Evolutionary conservation across 129 eudicot species (phyloP).

Genomic region (Glebionis coronaria): DNA sequence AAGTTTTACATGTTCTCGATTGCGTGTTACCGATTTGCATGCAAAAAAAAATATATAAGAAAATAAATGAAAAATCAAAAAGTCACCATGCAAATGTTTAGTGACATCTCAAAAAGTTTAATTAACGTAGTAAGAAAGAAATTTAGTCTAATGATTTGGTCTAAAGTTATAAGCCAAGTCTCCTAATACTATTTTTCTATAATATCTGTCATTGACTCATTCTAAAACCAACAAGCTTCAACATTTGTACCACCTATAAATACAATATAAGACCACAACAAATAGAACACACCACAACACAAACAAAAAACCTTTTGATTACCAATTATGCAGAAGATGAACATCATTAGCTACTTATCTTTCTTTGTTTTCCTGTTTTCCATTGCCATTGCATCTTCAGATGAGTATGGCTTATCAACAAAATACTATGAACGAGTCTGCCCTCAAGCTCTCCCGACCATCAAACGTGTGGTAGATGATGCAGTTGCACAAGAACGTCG

Average conservation of each 20-base stretch:
- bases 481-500: conserved; percentile 47
- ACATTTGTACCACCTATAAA: neutral
- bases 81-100: too few species aligned
- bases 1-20: too few species aligned
- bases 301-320: neutral
- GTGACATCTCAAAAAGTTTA: too few species aligned
- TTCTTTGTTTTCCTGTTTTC: conserved; percentile 15
- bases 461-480: conserved; percentile 41
- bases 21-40: too few species aligned
- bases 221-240: conserved; percentile 6
- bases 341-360: neutral
- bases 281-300: neutral
- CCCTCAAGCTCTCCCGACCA: conserved; percentile 45
- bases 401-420: conserved; percentile 19
- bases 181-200: neutral
- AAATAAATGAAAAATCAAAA: too few species aligned
- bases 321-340: conserved; percentile 11
- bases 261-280: neutral
- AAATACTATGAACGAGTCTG: conserved; percentile 37
- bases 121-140: too few species aligned
- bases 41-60: too few species aligned
- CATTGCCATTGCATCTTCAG: neutral
- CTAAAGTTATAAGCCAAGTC: conserved; percentile 13
- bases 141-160: neutral
- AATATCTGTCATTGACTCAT: conserved; percentile 8